Evolutionary conservation across 2,329 filamentous ascomycete genomes (phyloP).

Genomic region (Dactylellina sp.): DNA sequence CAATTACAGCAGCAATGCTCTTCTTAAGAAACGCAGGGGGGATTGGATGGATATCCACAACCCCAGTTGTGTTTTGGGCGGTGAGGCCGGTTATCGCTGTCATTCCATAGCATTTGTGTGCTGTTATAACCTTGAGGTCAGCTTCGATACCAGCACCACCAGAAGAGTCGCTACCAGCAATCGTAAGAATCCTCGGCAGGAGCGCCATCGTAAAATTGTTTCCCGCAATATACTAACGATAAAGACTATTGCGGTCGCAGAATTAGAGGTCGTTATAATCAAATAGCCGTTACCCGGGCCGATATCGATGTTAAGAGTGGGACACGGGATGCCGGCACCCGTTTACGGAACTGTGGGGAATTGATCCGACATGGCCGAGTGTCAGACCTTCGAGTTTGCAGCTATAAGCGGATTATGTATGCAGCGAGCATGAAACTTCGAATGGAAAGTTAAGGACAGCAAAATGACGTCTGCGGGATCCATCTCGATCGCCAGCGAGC

Average conservation of each 20-base stretch:
- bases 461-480: conserved; percentile 6
- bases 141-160: conserved; percentile 96
- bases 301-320: conserved; percentile 8
- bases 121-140: conserved; percentile 92
- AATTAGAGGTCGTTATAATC: no score
- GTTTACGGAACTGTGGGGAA: background rate
- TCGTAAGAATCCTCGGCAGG: conserved; percentile 74
- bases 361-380: background rate
- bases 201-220: conserved; percentile 8
- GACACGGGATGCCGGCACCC: background rate
- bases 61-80: conserved; percentile 91
- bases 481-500: background rate
- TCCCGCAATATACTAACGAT: no score
- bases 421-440: conserved; percentile 5
- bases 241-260: no score
- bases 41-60: conserved; percentile 81
- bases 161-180: conserved; percentile 90
- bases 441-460: background rate
- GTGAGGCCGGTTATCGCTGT: conserved; percentile 94
- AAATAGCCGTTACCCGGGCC: background rate
- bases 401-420: conserved; percentile 2
- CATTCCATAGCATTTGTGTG: conserved; percentile 94
- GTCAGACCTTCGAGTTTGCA: background rate
- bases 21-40: conserved; percentile 82
- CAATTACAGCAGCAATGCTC: conserved; percentile 85